These are phyloP conservation scores for Aspergillus spinulosporus DNA, from an alignment of 2,329 filamentous ascomycete species.

Conservation along the genomic window DNA sequence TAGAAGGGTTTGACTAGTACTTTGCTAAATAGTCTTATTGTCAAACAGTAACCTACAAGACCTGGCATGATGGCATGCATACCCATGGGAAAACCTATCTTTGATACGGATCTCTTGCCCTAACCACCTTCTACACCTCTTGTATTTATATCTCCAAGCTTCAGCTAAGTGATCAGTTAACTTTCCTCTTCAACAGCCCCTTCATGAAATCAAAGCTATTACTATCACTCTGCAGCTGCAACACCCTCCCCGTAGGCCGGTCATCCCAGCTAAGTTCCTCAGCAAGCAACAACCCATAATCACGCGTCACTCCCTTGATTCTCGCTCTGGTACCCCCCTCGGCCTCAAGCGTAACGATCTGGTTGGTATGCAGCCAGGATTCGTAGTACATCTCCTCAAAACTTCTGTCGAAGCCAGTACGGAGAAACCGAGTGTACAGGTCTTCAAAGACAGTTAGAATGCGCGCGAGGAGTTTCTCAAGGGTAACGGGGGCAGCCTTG, in stretches of 20 bases:
- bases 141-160: neutral
- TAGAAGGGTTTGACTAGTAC: no score
- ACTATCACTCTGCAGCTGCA: conserved; percentile 88
- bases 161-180: conserved; percentile 43
- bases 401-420: conserved; percentile 69
- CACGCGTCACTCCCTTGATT: conserved; percentile 83
- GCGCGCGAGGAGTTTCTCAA: conserved; percentile 78
- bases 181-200: conserved; percentile 79
- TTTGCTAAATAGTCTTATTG: no score
- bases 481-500: conserved; percentile 57
- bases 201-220: conserved; percentile 99
- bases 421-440: conserved; percentile 73
- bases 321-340: conserved; percentile 72
- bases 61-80: no score
- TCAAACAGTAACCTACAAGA: no score
- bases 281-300: conserved; percentile 83
- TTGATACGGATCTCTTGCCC: no score
- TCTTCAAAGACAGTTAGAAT: conserved; percentile 77
- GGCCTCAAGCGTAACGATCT: conserved; percentile 73
- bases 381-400: conserved; percentile 77
- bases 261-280: conserved; percentile 78
- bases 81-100: no score
- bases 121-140: no score
- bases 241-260: conserved; percentile 71
- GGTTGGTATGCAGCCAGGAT: conserved; percentile 81